phyloP scores from a whole-genome alignment of 2,329 filamentous ascomycete species.

The Colletotrichum magnum region DNA sequence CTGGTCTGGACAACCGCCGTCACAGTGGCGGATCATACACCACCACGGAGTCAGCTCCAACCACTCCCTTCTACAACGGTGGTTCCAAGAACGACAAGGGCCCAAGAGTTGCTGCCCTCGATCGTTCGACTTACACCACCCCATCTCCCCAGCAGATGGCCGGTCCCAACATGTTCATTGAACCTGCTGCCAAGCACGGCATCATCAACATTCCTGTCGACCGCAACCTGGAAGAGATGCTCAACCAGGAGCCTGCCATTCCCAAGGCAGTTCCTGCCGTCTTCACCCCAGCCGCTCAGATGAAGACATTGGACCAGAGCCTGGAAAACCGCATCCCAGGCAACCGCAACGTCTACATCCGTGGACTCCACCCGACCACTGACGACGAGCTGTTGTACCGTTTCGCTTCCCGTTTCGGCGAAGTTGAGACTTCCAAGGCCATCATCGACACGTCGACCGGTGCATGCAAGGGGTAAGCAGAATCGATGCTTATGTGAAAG shows the following conservation, averaged over 20 bases:
- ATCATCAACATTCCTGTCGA: constrained; percentile 56
- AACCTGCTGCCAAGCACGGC: constrained; percentile 58
- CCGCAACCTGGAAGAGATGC: constrained; percentile 72
- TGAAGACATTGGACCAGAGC: constrained; percentile 93
- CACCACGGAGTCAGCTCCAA: constrained; percentile 75
- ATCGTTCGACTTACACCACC: constrained; percentile 76
- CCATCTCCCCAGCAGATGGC: constrained; percentile 75
- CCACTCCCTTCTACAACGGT: constrained; percentile 75
- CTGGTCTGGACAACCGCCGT: constrained; percentile 75
- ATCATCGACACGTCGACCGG: constrained; percentile 96
- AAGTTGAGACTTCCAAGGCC: constrained; percentile 96
- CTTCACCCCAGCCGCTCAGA: constrained; percentile 85
- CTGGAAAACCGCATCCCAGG: constrained; percentile 91
- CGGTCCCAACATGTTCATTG: constrained; percentile 55
- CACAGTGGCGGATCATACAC: constrained; percentile 70
- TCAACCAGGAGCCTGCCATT: constrained; percentile 84
- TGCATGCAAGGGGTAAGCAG: constrained; percentile 91
- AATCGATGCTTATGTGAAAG: not conserved
- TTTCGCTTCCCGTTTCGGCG: constrained; percentile 90
- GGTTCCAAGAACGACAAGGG: constrained; percentile 72
- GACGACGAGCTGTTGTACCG: constrained; percentile 89
- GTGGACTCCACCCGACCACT: constrained; percentile 93
- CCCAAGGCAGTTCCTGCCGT: constrained; percentile 92
- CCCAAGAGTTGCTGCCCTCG: constrained; percentile 70
- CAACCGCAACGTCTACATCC: constrained; percentile 98